Evolutionary conservation across 306 rosid species (phyloP).

Genomic region (Cyclanthera cordifolia): DNA sequence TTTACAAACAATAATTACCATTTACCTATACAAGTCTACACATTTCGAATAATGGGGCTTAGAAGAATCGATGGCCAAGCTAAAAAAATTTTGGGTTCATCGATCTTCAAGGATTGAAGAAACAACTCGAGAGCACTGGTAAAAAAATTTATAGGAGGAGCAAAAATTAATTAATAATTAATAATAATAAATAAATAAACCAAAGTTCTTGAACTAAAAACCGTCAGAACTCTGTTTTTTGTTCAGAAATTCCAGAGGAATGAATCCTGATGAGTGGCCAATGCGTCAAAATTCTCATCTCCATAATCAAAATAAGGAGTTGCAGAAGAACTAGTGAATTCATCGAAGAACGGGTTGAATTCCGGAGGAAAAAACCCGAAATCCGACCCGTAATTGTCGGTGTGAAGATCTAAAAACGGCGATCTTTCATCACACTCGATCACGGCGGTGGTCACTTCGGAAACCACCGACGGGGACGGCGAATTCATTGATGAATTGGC

Average conservation of each 20-base stretch:
- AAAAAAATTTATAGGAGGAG: too few relatives aligned
- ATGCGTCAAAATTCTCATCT: constrained; percentile 38
- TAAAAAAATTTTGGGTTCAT: constrained; percentile 15
- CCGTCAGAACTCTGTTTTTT: constrained; percentile 7
- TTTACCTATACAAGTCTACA: neutral
- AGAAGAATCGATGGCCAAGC: constrained; percentile 11
- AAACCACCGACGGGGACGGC: constrained; percentile 33
- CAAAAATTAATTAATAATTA: too few relatives aligned
- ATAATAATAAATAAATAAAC: too few relatives aligned
- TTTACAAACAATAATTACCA: neutral
- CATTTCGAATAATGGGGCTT: neutral
- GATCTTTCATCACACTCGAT: constrained; percentile 7
- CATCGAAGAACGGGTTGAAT: constrained; percentile 36
- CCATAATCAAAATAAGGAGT: constrained; percentile 22
- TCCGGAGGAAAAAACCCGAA: constrained; percentile 40
- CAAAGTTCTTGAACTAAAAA: neutral
- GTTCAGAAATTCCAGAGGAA: constrained; percentile 59
- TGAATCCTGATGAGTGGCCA: constrained; percentile 22
- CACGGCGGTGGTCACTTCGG: constrained; percentile 25
- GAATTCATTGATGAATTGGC: neutral
- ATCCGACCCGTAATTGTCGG: constrained; percentile 24
- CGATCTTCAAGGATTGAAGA: neutral
- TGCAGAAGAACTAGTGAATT: constrained; percentile 20
- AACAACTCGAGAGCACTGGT: neutral
- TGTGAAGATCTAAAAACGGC: constrained; percentile 24